phyloP scores from a whole-genome alignment of 1,284 basidiomycete species.

The Psilocybe mexicana region DNA sequence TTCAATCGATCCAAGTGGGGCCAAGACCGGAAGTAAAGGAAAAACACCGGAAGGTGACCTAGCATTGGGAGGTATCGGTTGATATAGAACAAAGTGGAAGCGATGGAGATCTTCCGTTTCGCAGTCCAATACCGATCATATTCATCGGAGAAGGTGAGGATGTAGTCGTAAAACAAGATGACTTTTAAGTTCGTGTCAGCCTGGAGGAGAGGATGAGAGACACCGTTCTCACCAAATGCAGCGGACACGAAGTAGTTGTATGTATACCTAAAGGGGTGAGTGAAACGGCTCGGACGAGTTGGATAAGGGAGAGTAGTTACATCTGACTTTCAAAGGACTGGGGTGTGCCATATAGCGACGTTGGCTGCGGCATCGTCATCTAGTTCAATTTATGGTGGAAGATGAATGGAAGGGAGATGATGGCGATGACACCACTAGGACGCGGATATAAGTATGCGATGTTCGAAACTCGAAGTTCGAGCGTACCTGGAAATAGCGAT shows the following conservation, averaged over 20 bases:
- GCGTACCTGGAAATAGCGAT: no score
- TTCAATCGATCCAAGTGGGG: not conserved
- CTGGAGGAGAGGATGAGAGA: not conserved
- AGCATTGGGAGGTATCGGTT: not conserved
- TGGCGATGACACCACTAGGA: no score
- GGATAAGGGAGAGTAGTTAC: no score
- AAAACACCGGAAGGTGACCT: not conserved
- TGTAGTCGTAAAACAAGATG: not conserved
- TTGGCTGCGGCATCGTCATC: no score
- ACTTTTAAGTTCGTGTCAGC: not conserved
- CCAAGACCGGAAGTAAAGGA: not conserved
- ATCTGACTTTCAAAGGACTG: no score
- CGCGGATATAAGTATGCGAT: no score
- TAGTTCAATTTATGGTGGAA: no score
- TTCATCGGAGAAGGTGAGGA: not conserved
- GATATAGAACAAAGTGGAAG: not conserved
- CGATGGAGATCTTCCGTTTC: not conserved
- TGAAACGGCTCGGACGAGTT: no score
- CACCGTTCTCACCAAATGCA: not conserved
- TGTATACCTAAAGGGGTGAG: not conserved
- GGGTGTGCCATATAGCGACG: no score
- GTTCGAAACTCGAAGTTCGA: no score
- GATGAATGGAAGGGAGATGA: no score
- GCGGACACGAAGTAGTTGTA: not conserved
- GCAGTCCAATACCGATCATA: not conserved